These are phyloP conservation scores for Copromyces sp. DNA, from an alignment of 495 filamentous ascomycete genomes.

Conservation along the genomic window DNA sequence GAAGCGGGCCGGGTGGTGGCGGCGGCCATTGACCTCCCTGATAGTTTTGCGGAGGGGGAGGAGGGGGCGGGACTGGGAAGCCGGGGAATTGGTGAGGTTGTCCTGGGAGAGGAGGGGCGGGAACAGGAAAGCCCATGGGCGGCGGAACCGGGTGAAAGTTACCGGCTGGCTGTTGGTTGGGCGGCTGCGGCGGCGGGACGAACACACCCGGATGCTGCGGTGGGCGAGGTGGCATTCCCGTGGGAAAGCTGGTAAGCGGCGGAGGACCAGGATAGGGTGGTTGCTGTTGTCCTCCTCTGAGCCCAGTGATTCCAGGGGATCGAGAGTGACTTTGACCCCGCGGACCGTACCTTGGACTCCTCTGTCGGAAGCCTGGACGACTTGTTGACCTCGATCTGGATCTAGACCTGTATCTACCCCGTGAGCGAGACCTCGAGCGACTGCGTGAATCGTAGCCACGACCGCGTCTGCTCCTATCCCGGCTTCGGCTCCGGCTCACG, in stretches of 20 bases:
- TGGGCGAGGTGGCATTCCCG: neutral
- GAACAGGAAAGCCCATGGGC: neutral
- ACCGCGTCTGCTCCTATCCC: neutral
- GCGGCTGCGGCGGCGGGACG: neutral
- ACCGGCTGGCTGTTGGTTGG: neutral
- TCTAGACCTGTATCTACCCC: slow-evolving; percentile 23
- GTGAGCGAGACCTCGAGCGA: slow-evolving; percentile 17
- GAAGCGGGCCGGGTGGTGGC: neutral
- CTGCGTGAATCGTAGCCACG: neutral
- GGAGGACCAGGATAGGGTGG: neutral
- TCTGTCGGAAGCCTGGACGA: slow-evolving; percentile 17
- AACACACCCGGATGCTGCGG: neutral
- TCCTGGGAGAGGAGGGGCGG: slow-evolving; percentile 10
- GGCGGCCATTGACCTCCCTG: neutral
- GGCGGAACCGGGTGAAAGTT: neutral
- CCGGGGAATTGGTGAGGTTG: slow-evolving; percentile 19
- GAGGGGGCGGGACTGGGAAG: slow-evolving; percentile 16
- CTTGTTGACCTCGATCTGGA: slow-evolving; percentile 31
- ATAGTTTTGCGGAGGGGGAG: neutral
- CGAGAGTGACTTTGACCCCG: neutral
- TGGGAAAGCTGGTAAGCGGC: neutral
- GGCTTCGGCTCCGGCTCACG: slow-evolving; percentile 27
- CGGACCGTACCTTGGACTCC: slow-evolving; percentile 9
- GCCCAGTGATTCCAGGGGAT: neutral
- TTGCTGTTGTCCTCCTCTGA: neutral